Base-by-base conservation (phyloP, 371 early-diverging fungal genomes). In the Mortierella sp. region DNA sequence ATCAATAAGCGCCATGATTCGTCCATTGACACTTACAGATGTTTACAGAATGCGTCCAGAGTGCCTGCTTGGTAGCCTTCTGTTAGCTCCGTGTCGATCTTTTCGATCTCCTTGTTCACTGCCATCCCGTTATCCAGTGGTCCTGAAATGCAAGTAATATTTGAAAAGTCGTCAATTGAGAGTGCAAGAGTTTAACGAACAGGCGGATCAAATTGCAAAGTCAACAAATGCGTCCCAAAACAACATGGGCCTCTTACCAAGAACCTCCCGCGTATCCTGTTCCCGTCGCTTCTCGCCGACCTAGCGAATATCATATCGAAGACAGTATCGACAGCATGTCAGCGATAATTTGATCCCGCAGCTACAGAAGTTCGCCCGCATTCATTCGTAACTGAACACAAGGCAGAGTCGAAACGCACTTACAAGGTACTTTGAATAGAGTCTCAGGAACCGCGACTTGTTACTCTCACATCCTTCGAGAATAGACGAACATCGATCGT, bases 401-500 rank as follows among this genome's bases (percentile, higher is more conserved):
- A 1, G 16, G 24, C 44, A 81, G 53, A 22, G 55, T 48, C 19
- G 0, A 22, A 71, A 39, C 10, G 2, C 29, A 65, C 75, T 73
- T 69, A 90, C 93, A 73, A 93, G 76, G 75, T 91, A 93, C 75
- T 88, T 89, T 10, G 95, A 85, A 77, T 95, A 96, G 7, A 94
- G 86, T 53, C 91, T 85, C 53, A 95, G 77, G 77, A 95, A 96
- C 68, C 86, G 77, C 11, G 91, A 87, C 53, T 90, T 89, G 6
- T 89, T 85, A 13, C 87, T 82, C 2, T 45, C 70, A 47, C 90
- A 90, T 13, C 85, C 87, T 55, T 88, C 80, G 24, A 95, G 82
- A 1, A 88, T 68, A 50, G 80, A 85, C 0, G 88, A 87, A 37
- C 90, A 92, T 11, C 93, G 88, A 77, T 93, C 91, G 71, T 89